Percentiles rank a stretch among this genome's conserved stretches.
Evolutionary conservation across 108 stramenopile genomes (phyloP).

Genomic region (Cylindrotheca closterium): DNA sequence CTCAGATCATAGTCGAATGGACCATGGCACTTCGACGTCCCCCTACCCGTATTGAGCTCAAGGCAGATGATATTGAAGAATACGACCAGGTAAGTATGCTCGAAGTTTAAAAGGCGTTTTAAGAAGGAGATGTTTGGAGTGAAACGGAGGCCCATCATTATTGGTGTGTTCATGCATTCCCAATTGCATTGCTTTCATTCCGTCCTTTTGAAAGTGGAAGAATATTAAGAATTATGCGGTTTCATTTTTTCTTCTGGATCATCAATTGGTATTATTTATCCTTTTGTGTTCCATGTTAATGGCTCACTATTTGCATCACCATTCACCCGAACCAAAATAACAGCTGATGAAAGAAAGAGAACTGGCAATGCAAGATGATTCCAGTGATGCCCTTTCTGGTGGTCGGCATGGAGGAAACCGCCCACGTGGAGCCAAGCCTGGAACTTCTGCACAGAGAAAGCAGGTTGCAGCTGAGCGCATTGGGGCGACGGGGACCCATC

Average conservation of each 20-base stretch:
- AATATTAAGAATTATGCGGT: too few relatives aligned
- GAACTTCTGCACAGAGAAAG: constrained; percentile 9
- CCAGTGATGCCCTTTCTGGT: not conserved
- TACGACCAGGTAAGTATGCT: constrained; percentile 61
- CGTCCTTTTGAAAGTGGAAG: too few relatives aligned
- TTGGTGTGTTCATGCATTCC: constrained; percentile 2
- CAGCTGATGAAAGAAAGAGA: constrained; percentile 26
- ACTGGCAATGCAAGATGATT: constrained; percentile 28
- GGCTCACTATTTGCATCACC: too few relatives aligned
- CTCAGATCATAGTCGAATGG: not conserved
- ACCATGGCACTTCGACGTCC: constrained; percentile 83
- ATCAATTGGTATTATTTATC: too few relatives aligned
- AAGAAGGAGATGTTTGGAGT: not conserved
- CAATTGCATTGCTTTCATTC: not conserved
- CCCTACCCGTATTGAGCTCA: constrained; percentile 81
- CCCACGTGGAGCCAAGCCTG: not conserved
- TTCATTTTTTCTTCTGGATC: too few relatives aligned
- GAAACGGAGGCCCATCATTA: not conserved
- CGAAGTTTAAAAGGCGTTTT: not conserved
- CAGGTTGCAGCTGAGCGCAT: constrained; percentile 22
- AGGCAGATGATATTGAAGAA: constrained; percentile 86
- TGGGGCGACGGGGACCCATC: too few relatives aligned
- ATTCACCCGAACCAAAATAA: too few relatives aligned
- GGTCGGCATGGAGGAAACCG: not conserved
- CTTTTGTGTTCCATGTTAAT: too few relatives aligned